phyloP scores from a whole-genome alignment of 441 rosid species.

The Bocquillonia castaneifolia region DNA sequence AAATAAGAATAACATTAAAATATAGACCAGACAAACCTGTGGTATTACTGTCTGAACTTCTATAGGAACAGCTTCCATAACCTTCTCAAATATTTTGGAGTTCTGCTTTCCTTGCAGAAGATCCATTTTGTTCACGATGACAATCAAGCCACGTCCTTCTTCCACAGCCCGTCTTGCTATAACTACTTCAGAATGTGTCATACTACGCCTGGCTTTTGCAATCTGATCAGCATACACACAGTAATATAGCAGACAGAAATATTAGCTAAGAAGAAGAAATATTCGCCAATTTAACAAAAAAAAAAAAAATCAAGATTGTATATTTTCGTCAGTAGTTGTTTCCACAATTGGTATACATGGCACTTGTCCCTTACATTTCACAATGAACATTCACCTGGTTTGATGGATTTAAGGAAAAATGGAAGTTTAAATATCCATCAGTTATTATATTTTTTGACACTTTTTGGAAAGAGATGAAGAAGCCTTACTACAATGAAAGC shows the following conservation, averaged over 20 bases:
- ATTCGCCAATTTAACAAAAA: not conserved
- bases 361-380: not conserved
- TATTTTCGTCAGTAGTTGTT: not conserved
- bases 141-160: conserved; percentile 92
- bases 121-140: conserved; percentile 93
- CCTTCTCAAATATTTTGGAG: conserved; percentile 47
- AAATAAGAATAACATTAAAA: not conserved
- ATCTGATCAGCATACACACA: conserved; percentile 37
- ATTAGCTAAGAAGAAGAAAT: conserved; percentile 11
- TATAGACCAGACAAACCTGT: conserved; percentile 47
- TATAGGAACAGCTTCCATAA: conserved; percentile 82
- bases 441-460: not conserved
- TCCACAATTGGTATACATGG: not conserved
- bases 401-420: not conserved
- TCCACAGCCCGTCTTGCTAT: conserved; percentile 88
- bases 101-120: conserved; percentile 58
- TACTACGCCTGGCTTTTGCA: conserved; percentile 62
- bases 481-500: not conserved
- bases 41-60: conserved; percentile 92
- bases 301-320: not conserved
- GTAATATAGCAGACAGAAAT: conserved; percentile 7
- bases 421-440: not conserved
- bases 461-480: not conserved
- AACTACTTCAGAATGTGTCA: conserved; percentile 93
- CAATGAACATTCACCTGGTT: not conserved